Base-by-base conservation (phyloP, 2,329 filamentous ascomycete genomes). In the Cercospora sp. region DNA sequence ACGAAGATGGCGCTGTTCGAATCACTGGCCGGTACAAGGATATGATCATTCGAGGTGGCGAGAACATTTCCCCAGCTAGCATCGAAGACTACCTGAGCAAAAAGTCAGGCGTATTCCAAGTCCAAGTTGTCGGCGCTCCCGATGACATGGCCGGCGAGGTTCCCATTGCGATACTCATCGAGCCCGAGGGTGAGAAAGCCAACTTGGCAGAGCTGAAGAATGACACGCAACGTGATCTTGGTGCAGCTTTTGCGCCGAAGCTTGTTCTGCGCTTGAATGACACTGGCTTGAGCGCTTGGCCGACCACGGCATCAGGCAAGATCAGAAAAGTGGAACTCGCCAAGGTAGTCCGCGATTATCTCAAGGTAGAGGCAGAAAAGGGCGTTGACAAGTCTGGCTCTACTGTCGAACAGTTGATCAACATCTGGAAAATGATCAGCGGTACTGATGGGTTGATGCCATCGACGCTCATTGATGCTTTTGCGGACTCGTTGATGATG, bases 1-100 rank as follows among this genome's bases (percentile, higher is more conserved):
- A 85, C 57, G 73, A 79, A 1, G 79, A 81, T 8, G 81, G 80
- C 6, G 79, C 79, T 59, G 74, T 79, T 72, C 84, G 72, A 9
- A 77, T 79, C 40, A 73, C 71, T 28, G 76, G 77, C 10, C 69
- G 77, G 16, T 77, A 75, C 72, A 79, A 79, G 59, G 77, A 79
- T 68, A 76, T 78, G 69, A 78, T 78, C 65, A 78, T 78, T 31
- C 71, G 77, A 85, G 88, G 90, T 64, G 90, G 90, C 59, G 90
- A 92, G 78, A 92, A 92, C 78, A 85, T 86, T 61, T 91, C 77
- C 5, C 77, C 77, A 4, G 73, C 73, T 23, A 75, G 72, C 57
- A 78, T 79, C 48, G 77, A 79, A 79, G 72, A 74, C 62, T 71
- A 76, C 3, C 75, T 84, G 12, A 73, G 76, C 1, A 77, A 79